Base-by-base conservation (phyloP, 1,284 basidiomycete species). In the Puccinia triticina region DNA sequence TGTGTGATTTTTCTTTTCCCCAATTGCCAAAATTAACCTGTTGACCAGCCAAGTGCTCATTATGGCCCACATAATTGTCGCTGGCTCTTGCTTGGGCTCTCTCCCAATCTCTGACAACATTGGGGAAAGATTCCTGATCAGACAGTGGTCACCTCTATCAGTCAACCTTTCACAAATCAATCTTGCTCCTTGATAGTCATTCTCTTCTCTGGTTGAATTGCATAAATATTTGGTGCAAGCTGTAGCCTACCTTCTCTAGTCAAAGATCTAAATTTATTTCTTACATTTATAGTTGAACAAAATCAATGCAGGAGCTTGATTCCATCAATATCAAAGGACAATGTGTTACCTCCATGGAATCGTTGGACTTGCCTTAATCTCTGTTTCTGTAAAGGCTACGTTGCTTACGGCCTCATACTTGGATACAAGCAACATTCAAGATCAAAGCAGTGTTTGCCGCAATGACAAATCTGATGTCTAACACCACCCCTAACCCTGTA, bases 381-480 rank as follows among this genome's bases (percentile, higher is more conserved):
- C 57, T 11, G 29, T 59, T 7, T 10, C n/a, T 59, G n/a, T 7
- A 16, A n/a, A 46, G 26, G 37, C 34, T 34, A 43, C 26, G 61
- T 64, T 34, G 18, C 12, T 14, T 5, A 14, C 7, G 7, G 29
- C 61, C 12, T 61, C 80, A 26, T 34, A 72, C 12, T n/a, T 82
- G 32, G 59, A 82, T n/a, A 16, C 69, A 11, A 64, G 34, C 46
- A 55, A 82, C 74, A 14, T 76, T 16, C 3, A 46, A 14, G n/a
- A 61, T 8, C 34, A 0, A 59, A 29, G 80, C 80, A 14, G 50
- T 73, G 12, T n/a, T 21, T 32, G 29, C 48, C 14, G 73, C 80
- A 12, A 64, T 82, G 50, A 67, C 57, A 40, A 82, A 82, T 53
- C 37, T 82, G 18, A 26, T 82, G 72, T 48, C 26, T n/a, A 75